These are phyloP conservation scores for Phytophthora foliorum DNA, from an alignment of 352 stramenopile genomes.

Conservation along the genomic window DNA sequence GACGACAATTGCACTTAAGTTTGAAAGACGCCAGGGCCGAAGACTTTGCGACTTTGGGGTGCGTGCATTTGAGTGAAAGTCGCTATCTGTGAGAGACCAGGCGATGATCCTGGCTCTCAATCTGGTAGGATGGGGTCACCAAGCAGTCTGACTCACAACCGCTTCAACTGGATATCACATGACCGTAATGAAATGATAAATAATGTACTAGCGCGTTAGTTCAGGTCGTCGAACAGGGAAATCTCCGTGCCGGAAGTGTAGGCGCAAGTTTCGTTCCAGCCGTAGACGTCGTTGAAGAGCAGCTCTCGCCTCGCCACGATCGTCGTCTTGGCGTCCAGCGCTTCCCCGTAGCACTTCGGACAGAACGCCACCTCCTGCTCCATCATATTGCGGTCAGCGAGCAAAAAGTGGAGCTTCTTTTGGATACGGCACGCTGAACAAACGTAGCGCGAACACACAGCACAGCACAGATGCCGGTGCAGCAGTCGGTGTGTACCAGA, in stretches of 20 bases:
- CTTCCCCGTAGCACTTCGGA: constrained; percentile 26
- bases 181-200: too few species aligned
- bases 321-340: constrained; percentile 23
- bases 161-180: constrained; percentile 14
- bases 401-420: constrained; percentile 38
- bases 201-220: constrained; percentile 27
- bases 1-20: neutral
- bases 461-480: constrained; percentile 30
- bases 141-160: constrained; percentile 8
- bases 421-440: constrained; percentile 36
- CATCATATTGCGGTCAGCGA: constrained; percentile 34
- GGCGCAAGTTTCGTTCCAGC: constrained; percentile 32
- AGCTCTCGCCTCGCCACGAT: constrained; percentile 28
- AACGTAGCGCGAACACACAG: constrained; percentile 29
- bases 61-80: constrained; percentile 7
- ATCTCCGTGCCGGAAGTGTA: constrained; percentile 38
- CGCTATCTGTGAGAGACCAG: constrained; percentile 17
- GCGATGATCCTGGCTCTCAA: constrained; percentile 23
- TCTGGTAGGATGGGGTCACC: constrained; percentile 4
- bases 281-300: constrained; percentile 38
- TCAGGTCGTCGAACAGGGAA: constrained; percentile 38
- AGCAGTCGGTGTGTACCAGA: constrained; percentile 21
- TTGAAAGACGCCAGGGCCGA: constrained; percentile 1
- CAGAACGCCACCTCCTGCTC: constrained; percentile 35
- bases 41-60: neutral